Base-by-base conservation (phyloP, 2,329 filamentous ascomycete species). In the Taxawa tesnikishii region DNA sequence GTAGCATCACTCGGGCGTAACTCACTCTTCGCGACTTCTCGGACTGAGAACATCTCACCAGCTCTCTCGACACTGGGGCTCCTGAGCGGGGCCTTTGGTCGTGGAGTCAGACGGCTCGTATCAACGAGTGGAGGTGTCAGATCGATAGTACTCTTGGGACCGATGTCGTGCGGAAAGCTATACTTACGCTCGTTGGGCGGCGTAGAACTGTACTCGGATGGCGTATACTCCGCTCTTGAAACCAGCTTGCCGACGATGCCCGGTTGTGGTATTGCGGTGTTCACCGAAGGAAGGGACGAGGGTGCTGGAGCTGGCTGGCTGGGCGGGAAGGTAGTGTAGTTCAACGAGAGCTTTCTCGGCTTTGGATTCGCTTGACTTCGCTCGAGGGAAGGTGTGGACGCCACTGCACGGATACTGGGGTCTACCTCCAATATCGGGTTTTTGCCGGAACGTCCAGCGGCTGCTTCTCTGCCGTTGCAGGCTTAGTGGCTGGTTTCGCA, bases 161-260 rank as follows among this genome's bases (percentile, higher is more conserved):
- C 31, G 11, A 33, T 14, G 14, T 10, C 19, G 23, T 24, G 19
- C n/a, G n/a, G n/a, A n/a, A n/a, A n/a, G n/a, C n/a, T n/a, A n/a
- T n/a, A n/a, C n/a, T 21, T 37, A n/a, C 16, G 10, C 12, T 31
- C 29, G n/a, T 25, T 36, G 6, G 34, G 34, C 12, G 29, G 34
- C 15, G 29, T 21, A 4, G 26, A 17, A 16, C 36, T 38, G 27
- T 40, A 40, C 9, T 21, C 24, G 6, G 38, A 40, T 17, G 38
- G 35, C 6, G 38, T 35, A 28, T 40, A 38, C 7, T 28, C 8
- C 19, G 19, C 17, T 15, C 27, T 28, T 7, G 24, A 28, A 13
- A 24, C n/a, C n/a, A n/a, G n/a, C n/a, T n/a, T n/a, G n/a, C n/a
- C n/a, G n/a, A n/a, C n/a, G n/a, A n/a, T n/a, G n/a, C n/a, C n/a